A percentile compares a stretch with the other conserved stretches of the same genome.
Evolutionary conservation across 2,329 filamentous ascomycete genomes (phyloP).

Genomic region (Metarhizium sp.): DNA sequence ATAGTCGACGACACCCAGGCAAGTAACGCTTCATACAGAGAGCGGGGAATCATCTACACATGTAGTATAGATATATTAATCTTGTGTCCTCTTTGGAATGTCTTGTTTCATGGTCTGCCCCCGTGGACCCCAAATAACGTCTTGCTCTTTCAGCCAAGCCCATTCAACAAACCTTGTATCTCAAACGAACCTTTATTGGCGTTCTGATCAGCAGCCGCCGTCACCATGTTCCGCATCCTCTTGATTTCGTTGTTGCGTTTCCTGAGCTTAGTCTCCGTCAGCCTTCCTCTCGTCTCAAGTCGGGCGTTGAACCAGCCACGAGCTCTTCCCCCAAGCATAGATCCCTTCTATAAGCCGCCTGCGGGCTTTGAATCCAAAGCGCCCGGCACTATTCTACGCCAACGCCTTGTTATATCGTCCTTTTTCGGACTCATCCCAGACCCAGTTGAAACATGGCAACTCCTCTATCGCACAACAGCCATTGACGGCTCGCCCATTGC

Average conservation of each 20-base stretch:
- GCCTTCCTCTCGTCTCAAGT: background rate
- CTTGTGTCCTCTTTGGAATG: too few species aligned
- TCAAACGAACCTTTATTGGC: too few species aligned
- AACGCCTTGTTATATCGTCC: slow-evolving; percentile 10
- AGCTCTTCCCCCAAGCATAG: slow-evolving; percentile 2
- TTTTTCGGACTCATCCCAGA: slow-evolving; percentile 1
- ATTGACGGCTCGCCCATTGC: slow-evolving; percentile 22
- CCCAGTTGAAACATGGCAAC: slow-evolving; percentile 12
- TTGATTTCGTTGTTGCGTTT: background rate
- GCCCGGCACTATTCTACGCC: slow-evolving; percentile 13
- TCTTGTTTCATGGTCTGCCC: too few species aligned
- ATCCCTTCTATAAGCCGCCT: slow-evolving; percentile 16
- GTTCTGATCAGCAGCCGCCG: background rate
- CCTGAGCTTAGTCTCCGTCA: background rate
- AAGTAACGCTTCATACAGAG: too few species aligned
- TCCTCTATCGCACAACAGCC: slow-evolving; percentile 30
- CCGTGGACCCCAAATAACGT: too few species aligned
- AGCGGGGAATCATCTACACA: too few species aligned
- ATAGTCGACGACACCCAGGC: too few species aligned
- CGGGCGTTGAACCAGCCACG: background rate
- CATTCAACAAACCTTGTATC: too few species aligned
- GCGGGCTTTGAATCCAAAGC: slow-evolving; percentile 5
- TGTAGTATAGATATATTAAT: too few species aligned
- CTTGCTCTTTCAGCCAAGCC: too few species aligned
- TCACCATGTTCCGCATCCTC: background rate